Conservation (phyloP, 1,284 basidiomycete species). For the Sutorius eximius region DNA sequence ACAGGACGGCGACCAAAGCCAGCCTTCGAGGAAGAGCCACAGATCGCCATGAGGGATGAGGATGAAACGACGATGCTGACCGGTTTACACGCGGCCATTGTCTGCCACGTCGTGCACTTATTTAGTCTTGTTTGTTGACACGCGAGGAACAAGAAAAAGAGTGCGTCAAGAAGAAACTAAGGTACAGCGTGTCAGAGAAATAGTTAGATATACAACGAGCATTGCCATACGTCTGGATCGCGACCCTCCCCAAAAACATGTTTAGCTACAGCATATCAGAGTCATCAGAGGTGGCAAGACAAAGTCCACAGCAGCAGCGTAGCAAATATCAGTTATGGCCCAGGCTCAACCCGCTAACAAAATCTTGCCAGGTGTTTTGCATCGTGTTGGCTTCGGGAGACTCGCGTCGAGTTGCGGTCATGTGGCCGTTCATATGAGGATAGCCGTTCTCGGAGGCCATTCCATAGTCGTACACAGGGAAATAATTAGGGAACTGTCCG, state of each 20-base stretch:
- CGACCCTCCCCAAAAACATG: conserved; percentile 12
- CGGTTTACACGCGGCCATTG: neutral
- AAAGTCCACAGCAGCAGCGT: neutral
- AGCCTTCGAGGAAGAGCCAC: conserved; percentile 50
- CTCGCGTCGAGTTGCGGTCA: conserved; percentile 40
- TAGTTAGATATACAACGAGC: conserved; percentile 22
- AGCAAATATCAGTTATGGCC: conserved; percentile 18
- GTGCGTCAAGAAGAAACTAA: conserved; percentile 23
- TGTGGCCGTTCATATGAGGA: conserved; percentile 37
- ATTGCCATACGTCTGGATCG: conserved; percentile 1
- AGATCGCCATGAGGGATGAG: conserved; percentile 45
- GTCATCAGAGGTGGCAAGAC: conserved; percentile 4
- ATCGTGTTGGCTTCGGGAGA: conserved; percentile 57
- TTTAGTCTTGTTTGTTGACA: conserved; percentile 26
- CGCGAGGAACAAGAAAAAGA: neutral
- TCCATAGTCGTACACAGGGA: conserved; percentile 74
- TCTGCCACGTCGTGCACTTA: conserved; percentile 3
- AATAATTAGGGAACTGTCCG: conserved; percentile 61
- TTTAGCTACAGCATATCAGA: conserved; percentile 8
- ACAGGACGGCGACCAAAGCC: conserved; percentile 57
- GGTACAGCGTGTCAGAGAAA: conserved; percentile 11
- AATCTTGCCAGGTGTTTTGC: conserved; percentile 60
- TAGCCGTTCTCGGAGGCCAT: conserved; percentile 38
- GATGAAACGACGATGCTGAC: conserved; percentile 7
- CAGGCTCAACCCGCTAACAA: conserved; percentile 41